A percentile compares a stretch with the other conserved stretches of the same genome.
These are phyloP conservation scores for Eremothecium gossypii DNA, from an alignment of 1,139 yeast species.

Conservation along the genomic window DNA sequence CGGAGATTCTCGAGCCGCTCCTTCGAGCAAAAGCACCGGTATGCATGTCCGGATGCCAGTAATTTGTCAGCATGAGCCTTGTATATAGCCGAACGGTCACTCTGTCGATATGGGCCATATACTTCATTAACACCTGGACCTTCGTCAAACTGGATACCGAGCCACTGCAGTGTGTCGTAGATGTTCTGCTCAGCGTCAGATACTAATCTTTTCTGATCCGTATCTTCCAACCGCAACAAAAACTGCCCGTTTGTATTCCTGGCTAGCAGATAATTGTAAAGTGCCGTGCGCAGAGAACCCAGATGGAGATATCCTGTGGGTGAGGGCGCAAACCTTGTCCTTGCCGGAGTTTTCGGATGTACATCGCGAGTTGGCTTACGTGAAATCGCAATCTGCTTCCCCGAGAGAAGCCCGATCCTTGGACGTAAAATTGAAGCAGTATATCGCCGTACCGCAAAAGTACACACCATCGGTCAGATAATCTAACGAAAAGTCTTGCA, in stretches of 20 bases:
- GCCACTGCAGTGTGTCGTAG: slow-evolving; percentile 68
- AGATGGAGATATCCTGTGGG: slow-evolving; percentile 91
- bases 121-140: slow-evolving; percentile 47
- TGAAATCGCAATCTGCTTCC: neutral
- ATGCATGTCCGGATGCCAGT: slow-evolving; percentile 62
- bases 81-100: slow-evolving; percentile 66
- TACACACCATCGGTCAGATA: no score
- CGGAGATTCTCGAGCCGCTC: slow-evolving; percentile 63
- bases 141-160: slow-evolving; percentile 69
- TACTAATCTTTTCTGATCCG: slow-evolving; percentile 73
- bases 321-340: slow-evolving; percentile 95
- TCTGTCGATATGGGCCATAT: slow-evolving; percentile 72
- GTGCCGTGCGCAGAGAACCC: slow-evolving; percentile 88
- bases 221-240: slow-evolving; percentile 77
- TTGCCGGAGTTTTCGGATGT: slow-evolving; percentile 51
- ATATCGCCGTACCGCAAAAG: neutral
- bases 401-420: neutral
- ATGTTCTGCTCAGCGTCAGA: slow-evolving; percentile 76
- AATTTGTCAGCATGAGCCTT: slow-evolving; percentile 45
- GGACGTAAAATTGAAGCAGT: neutral
- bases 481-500: no score
- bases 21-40: slow-evolving; percentile 76
- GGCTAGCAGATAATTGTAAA: slow-evolving; percentile 80
- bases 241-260: slow-evolving; percentile 73
- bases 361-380: slow-evolving; percentile 17